Base-by-base conservation (phyloP, 2,329 filamentous ascomycete genomes). In the Ustulina deusta region DNA sequence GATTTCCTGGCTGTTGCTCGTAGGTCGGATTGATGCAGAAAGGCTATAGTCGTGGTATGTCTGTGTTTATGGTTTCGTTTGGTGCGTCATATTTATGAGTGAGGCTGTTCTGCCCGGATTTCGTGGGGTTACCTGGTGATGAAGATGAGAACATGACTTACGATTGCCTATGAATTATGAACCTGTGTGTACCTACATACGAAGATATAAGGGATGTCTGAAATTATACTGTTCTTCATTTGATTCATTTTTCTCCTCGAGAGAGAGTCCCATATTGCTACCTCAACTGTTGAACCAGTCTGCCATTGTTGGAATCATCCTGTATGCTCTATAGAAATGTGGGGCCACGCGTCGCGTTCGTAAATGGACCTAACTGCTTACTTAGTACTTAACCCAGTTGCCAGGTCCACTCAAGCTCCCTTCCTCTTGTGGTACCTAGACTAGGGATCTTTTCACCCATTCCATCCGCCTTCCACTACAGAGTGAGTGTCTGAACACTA, bases 101-200 rank as follows among this genome's bases (percentile, higher is more conserved):
- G n/a, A 10, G 40, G 36, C 32, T 38, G 22, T 32, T 3, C 15
- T 25, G 32, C n/a, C 17, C 42, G 25, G 29, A 42, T 64, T 51
- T 46, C n/a, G 1, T 57, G 32, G 36, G 13, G 36, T 13, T 46
- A 10, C 46, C 55, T 52, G 55, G 56, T 48, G 38, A 68, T 58
- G 65, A 68, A 34, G 27, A 66, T 65, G 59, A 40, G 57, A 52
- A 64, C 42, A 57, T 65, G 58, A 65, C 42, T 68, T 65, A 70
- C 36, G 61, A 68, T 40, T 42, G 9, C n/a, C 46, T 27, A 61
- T 48, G 66, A 57, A 27, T 51, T 46, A 65, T 54, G 42, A 56
- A 32, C 15, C 34, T 60, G 15, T 63, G 22, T 34, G n/a, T 60
- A 56, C 9, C 10, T 40, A 38, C 55, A 58, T 36, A 36, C 13